Percentiles rank a stretch among this genome's conserved stretches.
phyloP scores from a whole-genome alignment of 257 asterid genomes.

The Jasminum sambac region DNA sequence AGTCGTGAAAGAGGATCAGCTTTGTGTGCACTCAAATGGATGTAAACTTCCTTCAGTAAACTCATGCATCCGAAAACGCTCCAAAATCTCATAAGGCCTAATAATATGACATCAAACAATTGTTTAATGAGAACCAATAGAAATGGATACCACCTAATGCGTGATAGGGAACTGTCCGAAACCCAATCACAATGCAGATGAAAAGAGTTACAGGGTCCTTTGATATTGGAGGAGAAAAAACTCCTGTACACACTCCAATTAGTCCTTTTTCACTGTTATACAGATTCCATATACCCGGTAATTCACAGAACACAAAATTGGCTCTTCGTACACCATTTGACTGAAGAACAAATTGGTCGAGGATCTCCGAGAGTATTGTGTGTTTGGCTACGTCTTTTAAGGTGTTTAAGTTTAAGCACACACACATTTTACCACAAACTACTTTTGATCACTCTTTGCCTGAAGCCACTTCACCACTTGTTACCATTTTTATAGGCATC shows the following conservation, averaged over 20 bases:
- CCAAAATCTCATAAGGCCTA: conserved; percentile 95
- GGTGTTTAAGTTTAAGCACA: no score
- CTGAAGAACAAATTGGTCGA: not conserved
- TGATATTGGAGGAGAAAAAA: not conserved
- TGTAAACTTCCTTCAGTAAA: conserved; percentile 85
- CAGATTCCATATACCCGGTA: not conserved
- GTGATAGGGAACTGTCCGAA: not conserved
- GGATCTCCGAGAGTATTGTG: not conserved
- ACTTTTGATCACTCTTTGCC: no score
- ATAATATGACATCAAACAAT: conserved; percentile 33
- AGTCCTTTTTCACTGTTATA: no score
- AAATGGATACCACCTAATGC: not conserved
- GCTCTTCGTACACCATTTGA: not conserved
- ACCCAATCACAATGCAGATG: not conserved
- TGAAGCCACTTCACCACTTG: no score
- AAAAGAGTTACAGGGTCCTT: not conserved
- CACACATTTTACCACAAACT: no score
- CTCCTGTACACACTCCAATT: not conserved
- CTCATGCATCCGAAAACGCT: conserved; percentile 84
- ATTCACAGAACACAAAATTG: not conserved
- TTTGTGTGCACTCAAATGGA: conserved; percentile 97
- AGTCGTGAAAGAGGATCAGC: conserved; percentile 36
- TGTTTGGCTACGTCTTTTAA: no score
- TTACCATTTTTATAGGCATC: no score
- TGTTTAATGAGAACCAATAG: not conserved